These are phyloP conservation scores for Nepenthes mirabilis DNA, from an alignment of 148 eudicot genomes.

Conservation along the genomic window DNA sequence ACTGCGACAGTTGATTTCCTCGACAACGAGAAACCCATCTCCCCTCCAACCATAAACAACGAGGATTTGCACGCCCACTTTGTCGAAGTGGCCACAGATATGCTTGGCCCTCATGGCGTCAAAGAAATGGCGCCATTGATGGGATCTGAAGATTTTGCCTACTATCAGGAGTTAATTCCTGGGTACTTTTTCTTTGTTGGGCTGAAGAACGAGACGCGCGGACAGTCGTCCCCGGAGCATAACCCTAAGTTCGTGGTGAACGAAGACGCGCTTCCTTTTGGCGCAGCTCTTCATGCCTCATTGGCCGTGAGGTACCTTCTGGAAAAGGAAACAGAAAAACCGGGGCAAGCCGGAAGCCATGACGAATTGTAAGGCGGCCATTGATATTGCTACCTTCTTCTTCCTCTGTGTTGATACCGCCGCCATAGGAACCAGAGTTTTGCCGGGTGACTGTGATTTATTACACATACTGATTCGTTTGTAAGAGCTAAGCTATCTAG, in stretches of 20 bases:
- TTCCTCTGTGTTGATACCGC: not conserved
- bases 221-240: slow-evolving; percentile 19
- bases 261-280: slow-evolving; percentile 44
- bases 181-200: slow-evolving; percentile 82
- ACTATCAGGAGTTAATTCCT: slow-evolving; percentile 69
- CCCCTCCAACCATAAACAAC: slow-evolving; percentile 63
- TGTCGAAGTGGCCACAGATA: slow-evolving; percentile 36
- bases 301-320: slow-evolving; percentile 17
- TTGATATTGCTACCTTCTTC: not conserved
- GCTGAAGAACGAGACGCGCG: slow-evolving; percentile 42
- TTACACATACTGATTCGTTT: not conserved
- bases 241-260: slow-evolving; percentile 38
- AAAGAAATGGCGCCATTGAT: slow-evolving; percentile 61
- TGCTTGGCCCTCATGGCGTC: slow-evolving; percentile 45
- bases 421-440: not conserved
- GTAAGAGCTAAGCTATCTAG: not conserved
- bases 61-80: slow-evolving; percentile 47
- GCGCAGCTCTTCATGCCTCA: slow-evolving; percentile 64
- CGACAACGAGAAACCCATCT: slow-evolving; percentile 15
- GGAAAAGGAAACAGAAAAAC: not conserved
- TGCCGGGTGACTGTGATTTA: not conserved
- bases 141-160: slow-evolving; percentile 90
- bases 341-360: not conserved
- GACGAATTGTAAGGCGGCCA: slow-evolving; percentile 11
- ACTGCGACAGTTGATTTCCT: slow-evolving; percentile 64